Evolutionary conservation across 306 rosid species (phyloP).

Genomic region (Ormosia semicastrata): DNA sequence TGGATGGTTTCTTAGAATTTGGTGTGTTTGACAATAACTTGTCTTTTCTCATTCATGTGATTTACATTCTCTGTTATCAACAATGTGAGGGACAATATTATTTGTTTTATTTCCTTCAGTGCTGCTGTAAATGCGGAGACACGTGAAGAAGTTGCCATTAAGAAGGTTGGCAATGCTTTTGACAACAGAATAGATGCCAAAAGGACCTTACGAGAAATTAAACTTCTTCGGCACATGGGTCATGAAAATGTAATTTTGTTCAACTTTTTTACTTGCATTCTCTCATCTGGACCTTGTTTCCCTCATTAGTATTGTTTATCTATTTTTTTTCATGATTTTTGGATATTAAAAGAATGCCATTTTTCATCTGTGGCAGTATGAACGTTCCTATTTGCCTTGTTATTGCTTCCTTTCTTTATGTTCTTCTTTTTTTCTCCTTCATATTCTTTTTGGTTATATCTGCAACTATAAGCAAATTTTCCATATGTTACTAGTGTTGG

Average conservation of each 20-base stretch:
- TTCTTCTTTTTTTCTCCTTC: neutral
- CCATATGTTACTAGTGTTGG: neutral
- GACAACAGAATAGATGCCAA: conserved; percentile 96
- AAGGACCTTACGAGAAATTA: conserved; percentile 91
- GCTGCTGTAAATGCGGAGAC: conserved; percentile 89
- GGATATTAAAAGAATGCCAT: neutral
- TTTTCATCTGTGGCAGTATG: neutral
- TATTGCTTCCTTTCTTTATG: neutral
- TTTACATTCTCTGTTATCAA: conserved; percentile 29
- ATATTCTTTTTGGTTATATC: neutral
- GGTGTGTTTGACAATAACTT: neutral
- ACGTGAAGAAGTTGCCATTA: conserved; percentile 88
- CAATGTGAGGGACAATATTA: conserved; percentile 28
- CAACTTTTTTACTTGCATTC: conserved; percentile 12
- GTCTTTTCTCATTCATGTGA: conserved; percentile 24
- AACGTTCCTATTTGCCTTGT: neutral
- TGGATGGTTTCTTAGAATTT: conserved; percentile 14
- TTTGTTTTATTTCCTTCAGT: conserved; percentile 54
- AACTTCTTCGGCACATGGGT: conserved; percentile 91
- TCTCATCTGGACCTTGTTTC: conserved; percentile 2
- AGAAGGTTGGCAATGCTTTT: conserved; percentile 98
- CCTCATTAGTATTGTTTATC: neutral
- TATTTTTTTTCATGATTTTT: neutral
- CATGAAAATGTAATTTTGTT: conserved; percentile 80
- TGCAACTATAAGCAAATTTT: neutral